Base-by-base conservation (phyloP, 371 early-diverging fungal genomes). In the Zopfochytrium polystomum region DNA sequence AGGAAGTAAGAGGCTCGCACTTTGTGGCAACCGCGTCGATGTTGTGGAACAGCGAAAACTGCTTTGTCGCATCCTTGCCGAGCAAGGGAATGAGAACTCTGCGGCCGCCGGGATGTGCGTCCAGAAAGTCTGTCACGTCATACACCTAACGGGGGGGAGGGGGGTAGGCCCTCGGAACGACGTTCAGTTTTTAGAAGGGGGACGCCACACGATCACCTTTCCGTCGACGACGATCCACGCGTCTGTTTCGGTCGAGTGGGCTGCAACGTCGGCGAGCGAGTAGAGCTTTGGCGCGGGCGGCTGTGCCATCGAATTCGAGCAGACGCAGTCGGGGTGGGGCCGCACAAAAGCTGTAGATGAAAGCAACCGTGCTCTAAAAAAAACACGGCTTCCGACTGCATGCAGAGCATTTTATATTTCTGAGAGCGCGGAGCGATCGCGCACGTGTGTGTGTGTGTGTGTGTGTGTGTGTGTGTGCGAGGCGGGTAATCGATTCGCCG, bases 171-270 rank as follows among this genome's bases (percentile, higher is more conserved):
- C 13, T 3, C 20, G 32, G 15, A 31, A 25, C 32, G 29, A 22
- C 30, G 46, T 9, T 1, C 18, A 38, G 13, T 15, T 2, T 18
- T 25, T 9, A 34, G 42, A 34, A 2, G 26, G 27, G 20, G 29
- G 20, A 34, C 30, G n/a, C n/a, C n/a, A n/a, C n/a, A n/a, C 6
- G 18, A 15, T 0, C 27, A 66, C 66, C 60, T 66, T 51, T 23
- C 67, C 63, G 38, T 67, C 53, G 25, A 72, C 48, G 62, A 90
- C 81, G 46, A 95, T 88, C 96, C 95, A 98, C 67, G 89, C 87
- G 70, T 90, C 91, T 3, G 87, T 74, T 45, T 83, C 81, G 51
- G 72, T 89, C 80, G 87, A 88, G 74, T 96, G 96, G 67, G 86
- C 84, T 26, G 89, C 83, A 29, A 97, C 90, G 60, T 96, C 80